These are phyloP conservation scores for Crepidotus variabilis DNA, from an alignment of 768 basidiomycete genomes.

Conservation along the genomic window DNA sequence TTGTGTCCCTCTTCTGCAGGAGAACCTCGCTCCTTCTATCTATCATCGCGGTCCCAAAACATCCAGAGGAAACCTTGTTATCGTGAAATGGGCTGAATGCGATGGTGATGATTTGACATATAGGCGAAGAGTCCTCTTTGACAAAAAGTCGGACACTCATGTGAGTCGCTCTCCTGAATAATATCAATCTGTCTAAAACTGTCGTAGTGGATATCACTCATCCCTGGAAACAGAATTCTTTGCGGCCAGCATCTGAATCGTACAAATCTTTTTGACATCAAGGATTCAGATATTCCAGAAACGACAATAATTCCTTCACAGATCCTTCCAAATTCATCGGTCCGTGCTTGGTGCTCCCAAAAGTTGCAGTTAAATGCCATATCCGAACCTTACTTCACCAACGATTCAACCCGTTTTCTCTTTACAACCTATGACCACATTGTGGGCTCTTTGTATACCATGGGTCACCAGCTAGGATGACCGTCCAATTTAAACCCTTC, in stretches of 20 bases:
- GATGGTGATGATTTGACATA: not conserved
- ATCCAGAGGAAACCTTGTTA: not conserved
- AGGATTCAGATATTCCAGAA: not conserved
- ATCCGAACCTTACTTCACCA: not conserved
- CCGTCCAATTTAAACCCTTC: too few relatives aligned
- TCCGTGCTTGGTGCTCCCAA: too few relatives aligned
- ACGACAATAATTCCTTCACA: not conserved
- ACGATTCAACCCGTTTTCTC: not conserved
- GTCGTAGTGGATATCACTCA: not conserved
- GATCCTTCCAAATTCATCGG: not conserved
- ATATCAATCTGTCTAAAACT: not conserved
- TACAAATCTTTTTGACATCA: not conserved
- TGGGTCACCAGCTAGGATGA: not conserved
- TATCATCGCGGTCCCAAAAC: not conserved
- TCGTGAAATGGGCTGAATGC: not conserved
- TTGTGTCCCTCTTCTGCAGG: not conserved
- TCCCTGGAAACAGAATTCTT: not conserved
- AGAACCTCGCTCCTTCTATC: not conserved
- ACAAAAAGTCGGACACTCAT: not conserved
- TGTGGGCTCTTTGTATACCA: not conserved
- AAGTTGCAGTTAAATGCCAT: not conserved
- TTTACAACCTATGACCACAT: not conserved
- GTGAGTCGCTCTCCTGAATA: not conserved
- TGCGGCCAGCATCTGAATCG: not conserved
- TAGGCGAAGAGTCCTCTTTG: not conserved